phyloP scores from a whole-genome alignment of 192 early-diverging fungal genomes.

The Ambispora gerdemannii region DNA sequence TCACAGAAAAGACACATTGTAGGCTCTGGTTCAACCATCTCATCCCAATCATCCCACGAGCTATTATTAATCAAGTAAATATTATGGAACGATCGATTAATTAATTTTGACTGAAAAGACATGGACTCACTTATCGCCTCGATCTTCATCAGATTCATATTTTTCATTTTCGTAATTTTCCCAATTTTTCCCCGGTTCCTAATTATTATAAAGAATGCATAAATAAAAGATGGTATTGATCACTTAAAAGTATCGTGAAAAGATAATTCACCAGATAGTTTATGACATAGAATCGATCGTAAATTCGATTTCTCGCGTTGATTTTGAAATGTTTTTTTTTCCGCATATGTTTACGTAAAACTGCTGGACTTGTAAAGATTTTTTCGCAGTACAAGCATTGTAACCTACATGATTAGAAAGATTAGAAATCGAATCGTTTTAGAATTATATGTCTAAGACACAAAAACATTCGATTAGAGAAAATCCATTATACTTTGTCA shows the following conservation, averaged over 20 bases:
- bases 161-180: conserved; percentile 80
- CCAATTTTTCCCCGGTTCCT: conserved; percentile 87
- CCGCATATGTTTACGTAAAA: conserved; percentile 94
- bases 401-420: conserved; percentile 38
- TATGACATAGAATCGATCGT: conserved; percentile 92
- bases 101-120: no score
- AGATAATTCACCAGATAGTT: conserved; percentile 61
- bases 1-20: conserved; percentile 84
- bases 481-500: conserved; percentile 48
- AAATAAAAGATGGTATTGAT: neutral
- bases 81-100: conserved; percentile 36
- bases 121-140: conserved; percentile 59
- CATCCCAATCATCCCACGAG: conserved; percentile 81
- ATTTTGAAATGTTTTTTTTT: conserved; percentile 99
- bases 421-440: conserved; percentile 3
- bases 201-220: neutral
- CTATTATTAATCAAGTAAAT: conserved; percentile 46
- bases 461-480: neutral
- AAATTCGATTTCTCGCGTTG: conserved; percentile 81
- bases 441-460: neutral
- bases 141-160: conserved; percentile 72
- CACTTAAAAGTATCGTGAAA: neutral
- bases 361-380: conserved; percentile 80
- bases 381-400: conserved; percentile 95
- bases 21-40: conserved; percentile 57